A percentile compares a stretch with the other conserved stretches of the same genome.
phyloP scores from a whole-genome alignment of 1,139 yeast genomes.

The Candida tunisiensis region DNA sequence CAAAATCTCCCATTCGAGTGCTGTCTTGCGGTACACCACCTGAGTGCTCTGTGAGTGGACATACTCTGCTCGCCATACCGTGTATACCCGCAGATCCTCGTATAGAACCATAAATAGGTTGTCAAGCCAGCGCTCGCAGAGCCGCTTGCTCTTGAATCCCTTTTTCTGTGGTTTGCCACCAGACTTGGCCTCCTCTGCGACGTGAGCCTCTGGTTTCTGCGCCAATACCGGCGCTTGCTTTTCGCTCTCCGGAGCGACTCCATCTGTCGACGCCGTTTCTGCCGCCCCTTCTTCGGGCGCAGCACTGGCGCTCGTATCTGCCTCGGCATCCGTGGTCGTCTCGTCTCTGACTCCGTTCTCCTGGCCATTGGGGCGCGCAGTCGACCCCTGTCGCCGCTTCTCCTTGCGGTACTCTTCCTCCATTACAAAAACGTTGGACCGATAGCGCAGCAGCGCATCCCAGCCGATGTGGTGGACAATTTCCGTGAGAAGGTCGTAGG shows the following conservation, averaged over 20 bases:
- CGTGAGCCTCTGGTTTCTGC: too few species aligned
- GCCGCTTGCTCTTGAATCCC: conserved; percentile 38
- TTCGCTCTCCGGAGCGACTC: conserved; percentile 2
- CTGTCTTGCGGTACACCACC: conserved; percentile 57
- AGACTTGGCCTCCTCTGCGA: too few species aligned
- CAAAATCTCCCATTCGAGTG: conserved; percentile 86
- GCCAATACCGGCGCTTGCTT: not conserved
- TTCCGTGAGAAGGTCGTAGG: conserved; percentile 61
- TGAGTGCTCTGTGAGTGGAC: conserved; percentile 67
- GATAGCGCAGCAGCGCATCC: conserved; percentile 64
- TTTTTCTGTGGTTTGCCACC: too few species aligned
- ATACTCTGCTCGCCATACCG: conserved; percentile 87
- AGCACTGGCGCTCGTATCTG: conserved; percentile 2
- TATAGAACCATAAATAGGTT: conserved; percentile 71
- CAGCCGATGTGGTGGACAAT: conserved; percentile 67
- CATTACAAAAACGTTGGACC: conserved; percentile 88
- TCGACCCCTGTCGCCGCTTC: conserved; percentile 5
- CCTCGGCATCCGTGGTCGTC: conserved; percentile 1
- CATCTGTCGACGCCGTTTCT: conserved; percentile 18
- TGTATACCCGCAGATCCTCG: conserved; percentile 73
- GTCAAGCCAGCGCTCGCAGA: conserved; percentile 94
- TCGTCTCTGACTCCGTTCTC: conserved; percentile 5
- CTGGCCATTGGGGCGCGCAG: conserved; percentile 5
- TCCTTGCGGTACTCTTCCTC: conserved; percentile 58
- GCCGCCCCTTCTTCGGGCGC: conserved; percentile 4